These are phyloP conservation scores for Betula pendula DNA, from an alignment of 306 rosid species.

Conservation along the genomic window DNA sequence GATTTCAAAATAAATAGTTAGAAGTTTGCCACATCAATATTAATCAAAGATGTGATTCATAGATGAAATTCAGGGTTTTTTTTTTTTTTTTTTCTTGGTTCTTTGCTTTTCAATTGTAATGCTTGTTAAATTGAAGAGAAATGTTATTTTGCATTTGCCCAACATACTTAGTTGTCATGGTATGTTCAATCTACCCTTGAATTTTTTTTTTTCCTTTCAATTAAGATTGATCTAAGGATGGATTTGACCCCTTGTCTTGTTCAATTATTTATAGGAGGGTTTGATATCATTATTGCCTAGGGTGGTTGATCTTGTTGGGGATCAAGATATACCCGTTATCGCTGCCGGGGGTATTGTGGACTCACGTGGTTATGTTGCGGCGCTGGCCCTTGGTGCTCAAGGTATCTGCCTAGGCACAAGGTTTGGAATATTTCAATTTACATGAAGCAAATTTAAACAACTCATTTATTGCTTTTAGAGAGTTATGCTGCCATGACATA, in stretches of 20 bases:
- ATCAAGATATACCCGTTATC: slow-evolving; percentile 62
- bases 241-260: slow-evolving; percentile 2
- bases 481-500: no score
- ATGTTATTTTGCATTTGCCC: no score
- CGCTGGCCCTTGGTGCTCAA: slow-evolving; percentile 85
- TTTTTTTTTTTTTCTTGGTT: neutral
- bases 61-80: neutral
- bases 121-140: neutral
- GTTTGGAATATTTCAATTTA: slow-evolving; percentile 35
- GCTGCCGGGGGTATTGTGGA: slow-evolving; percentile 86
- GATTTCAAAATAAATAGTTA: no score
- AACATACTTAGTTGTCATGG: no score
- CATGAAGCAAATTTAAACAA: neutral
- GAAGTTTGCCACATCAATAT: no score
- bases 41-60: neutral
- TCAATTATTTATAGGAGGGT: slow-evolving; percentile 52
- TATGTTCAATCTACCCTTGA: no score
- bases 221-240: no score
- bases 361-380: slow-evolving; percentile 84
- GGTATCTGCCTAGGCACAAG: slow-evolving; percentile 81
- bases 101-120: neutral
- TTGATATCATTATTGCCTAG: slow-evolving; percentile 68
- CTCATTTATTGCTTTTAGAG: no score
- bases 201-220: no score
- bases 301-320: slow-evolving; percentile 77